phyloP scores from a whole-genome alignment of 169 alveolate species.

The Plasmodium coatneyi region DNA sequence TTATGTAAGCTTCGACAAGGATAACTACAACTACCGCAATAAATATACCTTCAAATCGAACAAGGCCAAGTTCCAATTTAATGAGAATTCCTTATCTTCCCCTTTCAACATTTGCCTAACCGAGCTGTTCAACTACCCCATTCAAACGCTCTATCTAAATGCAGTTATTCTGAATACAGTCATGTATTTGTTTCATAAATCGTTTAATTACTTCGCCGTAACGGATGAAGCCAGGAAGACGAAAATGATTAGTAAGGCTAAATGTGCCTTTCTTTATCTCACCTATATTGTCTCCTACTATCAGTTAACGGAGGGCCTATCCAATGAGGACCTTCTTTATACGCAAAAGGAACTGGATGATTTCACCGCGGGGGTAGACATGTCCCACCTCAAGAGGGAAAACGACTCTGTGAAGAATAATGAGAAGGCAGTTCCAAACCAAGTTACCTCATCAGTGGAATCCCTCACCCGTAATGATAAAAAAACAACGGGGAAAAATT shows the following conservation, averaged over 20 bases:
- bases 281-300: conserved; percentile 49
- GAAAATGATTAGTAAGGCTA: conserved; percentile 21
- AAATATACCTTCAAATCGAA: conserved; percentile 17
- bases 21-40: conserved; percentile 30
- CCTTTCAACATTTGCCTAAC: conserved; percentile 55
- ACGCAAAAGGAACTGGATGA: conserved; percentile 2
- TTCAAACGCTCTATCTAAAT: conserved; percentile 42
- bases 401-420: not conserved
- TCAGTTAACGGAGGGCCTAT: not conserved
- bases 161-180: conserved; percentile 38
- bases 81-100: conserved; percentile 5
- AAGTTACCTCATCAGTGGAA: not conserved
- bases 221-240: conserved; percentile 5
- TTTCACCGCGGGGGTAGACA: not conserved
- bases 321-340: not conserved
- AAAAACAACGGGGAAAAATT: not conserved
- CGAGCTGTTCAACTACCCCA: conserved; percentile 60
- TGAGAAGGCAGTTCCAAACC: not conserved
- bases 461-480: not conserved
- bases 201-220: conserved; percentile 36
- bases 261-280: conserved; percentile 38
- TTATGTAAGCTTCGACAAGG: conserved; percentile 46
- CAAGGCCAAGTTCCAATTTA: not conserved
- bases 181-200: conserved; percentile 51
- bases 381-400: not conserved